Base-by-base conservation (phyloP, 1,284 basidiomycete genomes). In the Rhodotorula sp. region DNA sequence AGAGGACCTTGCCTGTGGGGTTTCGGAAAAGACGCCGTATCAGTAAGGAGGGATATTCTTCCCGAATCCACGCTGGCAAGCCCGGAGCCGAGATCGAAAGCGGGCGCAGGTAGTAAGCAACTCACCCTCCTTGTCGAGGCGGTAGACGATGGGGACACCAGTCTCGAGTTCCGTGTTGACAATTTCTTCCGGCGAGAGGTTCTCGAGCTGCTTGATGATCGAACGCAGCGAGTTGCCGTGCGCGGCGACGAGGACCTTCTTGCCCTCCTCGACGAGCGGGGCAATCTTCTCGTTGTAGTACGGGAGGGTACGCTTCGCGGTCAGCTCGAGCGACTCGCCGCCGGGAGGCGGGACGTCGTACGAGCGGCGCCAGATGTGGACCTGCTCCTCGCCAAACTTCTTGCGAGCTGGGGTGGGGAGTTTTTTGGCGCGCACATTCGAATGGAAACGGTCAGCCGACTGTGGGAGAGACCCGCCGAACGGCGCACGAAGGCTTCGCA, bases 371-470 rank as follows among this genome's bases (percentile, higher is more conserved):
- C 78, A 79, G 62, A 81, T 81, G 78, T 81, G 81, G 42, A 83
- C 81, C 76, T 83, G 82, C 46, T 83, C 82, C 67, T 82, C 82
- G 54, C 82, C 82, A 71, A 77, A 83, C 77, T 82, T 82, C 72
- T 80, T 78, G 56, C 82, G 75, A 42, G 82, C 82, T 75, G 60
- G 5, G 45, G 2, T 15, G 12, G 29, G 10, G 24, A 54, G n/a
- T n/a, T n/a, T n/a, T n/a, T n/a, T n/a, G n/a, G n/a, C n/a, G n/a
- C n/a, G n/a, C n/a, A n/a, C n/a, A n/a, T n/a, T n/a, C n/a, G n/a
- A n/a, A n/a, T n/a, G n/a, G n/a, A n/a, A n/a, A n/a, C n/a, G n/a
- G n/a, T n/a, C n/a, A n/a, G n/a, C n/a, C n/a, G n/a, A n/a, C n/a
- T n/a, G n/a, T n/a, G n/a, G n/a, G n/a, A n/a, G n/a, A n/a, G n/a